Base-by-base conservation (phyloP, 257 asterid species). In the Leptodermis oblonga region DNA sequence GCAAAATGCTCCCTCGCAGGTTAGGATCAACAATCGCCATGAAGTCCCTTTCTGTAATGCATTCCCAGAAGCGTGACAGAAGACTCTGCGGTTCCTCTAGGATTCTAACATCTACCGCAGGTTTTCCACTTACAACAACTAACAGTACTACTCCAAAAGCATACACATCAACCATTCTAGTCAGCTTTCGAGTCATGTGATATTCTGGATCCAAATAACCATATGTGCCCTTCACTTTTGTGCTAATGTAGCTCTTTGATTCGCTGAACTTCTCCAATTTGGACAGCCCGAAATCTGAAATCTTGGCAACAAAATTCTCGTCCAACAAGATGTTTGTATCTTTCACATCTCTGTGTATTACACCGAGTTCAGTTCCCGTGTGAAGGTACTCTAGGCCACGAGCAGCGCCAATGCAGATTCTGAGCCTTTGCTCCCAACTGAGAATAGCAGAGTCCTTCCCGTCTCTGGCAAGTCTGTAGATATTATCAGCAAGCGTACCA, bases 321-420 rank as follows among this genome's bases (percentile, higher is more conserved):
- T 69, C 74, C 71, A 69, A 34, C 51, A 74, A 42, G 59, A 74
- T 74, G 52, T 74, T 74, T 39, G 74, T 48, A 62, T 68, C 78
- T 54, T 74, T 74, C 60, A 74, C 70, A 68, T 68, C 78, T 28
- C 78, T 72, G 65, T 74, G 78, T 7, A 74, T 74, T 41, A 74
- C 31, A 34, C 70, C 78, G 18, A 22, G 5, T 61, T 41, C 41
- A 10, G 64, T 49, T 28, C 78, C 70, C 1, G 65, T 74, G 56
- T 74, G 78, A 26, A 74, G 78, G 46, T 49, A 74, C 15, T 39
- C 74, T 7, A 74, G 70, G 45, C 78, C 78, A 28, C 65, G 74
- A 68, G 78, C 78, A 51, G 78, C 78, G 15, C 78, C 78, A 13
- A 74, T 68, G 78, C 66, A 68, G 28, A 74, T 74, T 36, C 48